Percentiles rank a stretch among this genome's conserved stretches.
Conservation (phyloP, 192 early-diverging fungal species). For the Entomortierella beljakovae region DNA sequence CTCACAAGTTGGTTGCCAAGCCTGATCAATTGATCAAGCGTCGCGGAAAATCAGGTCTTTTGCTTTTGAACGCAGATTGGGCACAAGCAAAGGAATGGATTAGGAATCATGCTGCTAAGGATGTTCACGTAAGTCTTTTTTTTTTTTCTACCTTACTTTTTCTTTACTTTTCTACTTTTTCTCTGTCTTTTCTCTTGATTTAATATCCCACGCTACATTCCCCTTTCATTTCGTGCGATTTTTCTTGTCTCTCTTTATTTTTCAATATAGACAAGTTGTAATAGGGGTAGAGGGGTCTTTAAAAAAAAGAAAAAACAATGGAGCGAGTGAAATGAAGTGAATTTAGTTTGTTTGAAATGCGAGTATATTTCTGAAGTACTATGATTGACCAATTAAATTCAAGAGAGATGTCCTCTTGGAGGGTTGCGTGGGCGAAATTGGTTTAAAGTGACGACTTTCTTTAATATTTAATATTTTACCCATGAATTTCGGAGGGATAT, state of each 20-base stretch:
- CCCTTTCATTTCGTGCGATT: no score
- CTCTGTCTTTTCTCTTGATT: no score
- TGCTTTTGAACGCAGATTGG: slow-evolving; percentile 95
- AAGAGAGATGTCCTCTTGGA: neutral
- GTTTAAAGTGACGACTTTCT: no score
- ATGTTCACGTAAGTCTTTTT: slow-evolving; percentile 71
- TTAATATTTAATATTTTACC: no score
- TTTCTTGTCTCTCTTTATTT: no score
- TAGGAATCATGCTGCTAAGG: slow-evolving; percentile 85
- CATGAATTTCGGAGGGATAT: neutral
- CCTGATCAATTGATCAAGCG: slow-evolving; percentile 99
- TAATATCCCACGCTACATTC: no score
- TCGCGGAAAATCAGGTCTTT: slow-evolving; percentile 94
- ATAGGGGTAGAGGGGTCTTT: neutral
- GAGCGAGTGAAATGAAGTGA: neutral
- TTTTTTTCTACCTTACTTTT: neutral
- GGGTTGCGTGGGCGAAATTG: neutral
- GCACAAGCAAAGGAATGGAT: slow-evolving; percentile 89
- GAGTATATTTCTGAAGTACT: neutral
- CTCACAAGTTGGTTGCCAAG: slow-evolving; percentile 92
- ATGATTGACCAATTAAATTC: neutral
- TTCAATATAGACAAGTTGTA: neutral
- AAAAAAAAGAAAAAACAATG: neutral
- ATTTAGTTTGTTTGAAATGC: neutral
- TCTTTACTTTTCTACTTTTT: neutral